phyloP scores from a whole-genome alignment of 2,329 filamentous ascomycete species.

The Botrytis medusae region DNA sequence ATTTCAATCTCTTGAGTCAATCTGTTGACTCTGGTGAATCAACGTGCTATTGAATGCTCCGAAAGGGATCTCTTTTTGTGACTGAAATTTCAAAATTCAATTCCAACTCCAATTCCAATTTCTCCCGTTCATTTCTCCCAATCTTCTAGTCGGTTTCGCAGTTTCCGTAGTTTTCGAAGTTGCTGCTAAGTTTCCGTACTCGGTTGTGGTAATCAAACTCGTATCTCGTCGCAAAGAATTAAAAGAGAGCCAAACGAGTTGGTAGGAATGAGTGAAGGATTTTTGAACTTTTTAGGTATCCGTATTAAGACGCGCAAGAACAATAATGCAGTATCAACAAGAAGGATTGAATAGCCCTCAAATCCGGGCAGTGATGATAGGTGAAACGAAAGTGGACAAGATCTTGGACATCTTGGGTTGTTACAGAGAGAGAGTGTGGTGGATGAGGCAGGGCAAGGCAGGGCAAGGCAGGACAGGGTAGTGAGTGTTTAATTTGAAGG shows the following conservation, averaged over 20 bases:
- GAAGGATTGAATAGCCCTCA: neutral
- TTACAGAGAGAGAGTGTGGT: constrained; percentile 3
- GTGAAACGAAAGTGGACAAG: constrained; percentile 3
- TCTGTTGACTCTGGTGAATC: neutral
- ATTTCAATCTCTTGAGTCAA: neutral
- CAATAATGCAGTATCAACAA: neutral
- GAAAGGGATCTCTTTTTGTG: neutral
- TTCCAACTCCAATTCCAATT: neutral
- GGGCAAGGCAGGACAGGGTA: neutral
- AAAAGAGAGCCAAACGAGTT: neutral
- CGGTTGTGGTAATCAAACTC: neutral
- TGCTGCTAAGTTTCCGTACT: neutral
- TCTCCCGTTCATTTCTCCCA: neutral
- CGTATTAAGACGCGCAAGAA: neutral
- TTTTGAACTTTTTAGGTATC: neutral
- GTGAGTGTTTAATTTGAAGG: neutral
- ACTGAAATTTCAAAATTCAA: neutral
- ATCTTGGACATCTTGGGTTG: constrained; percentile 1
- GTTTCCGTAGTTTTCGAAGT: neutral
- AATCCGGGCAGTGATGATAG: neutral
- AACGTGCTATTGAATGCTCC: neutral
- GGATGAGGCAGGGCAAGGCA: neutral
- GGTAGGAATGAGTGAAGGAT: neutral
- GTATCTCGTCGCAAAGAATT: constrained; percentile 1
- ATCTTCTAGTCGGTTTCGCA: neutral